phyloP scores from a whole-genome alignment of 441 rosid genomes.

The Macaranga tanarius region DNA sequence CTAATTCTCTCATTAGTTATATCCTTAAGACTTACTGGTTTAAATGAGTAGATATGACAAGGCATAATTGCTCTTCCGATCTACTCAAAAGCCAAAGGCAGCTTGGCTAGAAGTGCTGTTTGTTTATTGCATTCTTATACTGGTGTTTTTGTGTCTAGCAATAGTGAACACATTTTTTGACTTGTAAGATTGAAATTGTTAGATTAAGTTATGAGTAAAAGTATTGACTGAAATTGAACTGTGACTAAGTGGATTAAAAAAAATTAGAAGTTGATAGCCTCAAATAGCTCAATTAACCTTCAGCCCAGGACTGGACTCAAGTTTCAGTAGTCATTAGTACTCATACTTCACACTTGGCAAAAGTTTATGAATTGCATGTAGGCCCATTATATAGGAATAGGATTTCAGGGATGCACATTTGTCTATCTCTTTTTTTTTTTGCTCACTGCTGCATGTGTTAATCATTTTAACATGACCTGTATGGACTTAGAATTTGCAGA shows the following conservation, averaged over 20 bases:
- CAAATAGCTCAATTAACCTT: conserved; percentile 4
- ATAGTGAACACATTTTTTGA: neutral
- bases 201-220: neutral
- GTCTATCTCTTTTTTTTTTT: conserved; percentile 3
- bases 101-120: neutral
- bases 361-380: conserved; percentile 4
- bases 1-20: conserved; percentile 17
- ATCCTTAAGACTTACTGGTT: conserved; percentile 1
- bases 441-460: neutral
- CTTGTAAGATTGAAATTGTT: neutral
- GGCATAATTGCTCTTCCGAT: neutral
- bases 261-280: neutral
- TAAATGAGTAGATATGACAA: conserved; percentile 2
- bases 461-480: neutral
- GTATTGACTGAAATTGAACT: neutral
- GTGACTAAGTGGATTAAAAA: neutral
- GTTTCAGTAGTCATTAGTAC: neutral
- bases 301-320: neutral
- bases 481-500: neutral
- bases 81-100: neutral
- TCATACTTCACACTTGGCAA: neutral
- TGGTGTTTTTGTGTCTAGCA: neutral
- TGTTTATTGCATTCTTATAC: neutral
- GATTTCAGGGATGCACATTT: neutral
- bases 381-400: neutral